Conservation (phyloP, 768 basidiomycete species). For the Hemileccinum impolitum region DNA sequence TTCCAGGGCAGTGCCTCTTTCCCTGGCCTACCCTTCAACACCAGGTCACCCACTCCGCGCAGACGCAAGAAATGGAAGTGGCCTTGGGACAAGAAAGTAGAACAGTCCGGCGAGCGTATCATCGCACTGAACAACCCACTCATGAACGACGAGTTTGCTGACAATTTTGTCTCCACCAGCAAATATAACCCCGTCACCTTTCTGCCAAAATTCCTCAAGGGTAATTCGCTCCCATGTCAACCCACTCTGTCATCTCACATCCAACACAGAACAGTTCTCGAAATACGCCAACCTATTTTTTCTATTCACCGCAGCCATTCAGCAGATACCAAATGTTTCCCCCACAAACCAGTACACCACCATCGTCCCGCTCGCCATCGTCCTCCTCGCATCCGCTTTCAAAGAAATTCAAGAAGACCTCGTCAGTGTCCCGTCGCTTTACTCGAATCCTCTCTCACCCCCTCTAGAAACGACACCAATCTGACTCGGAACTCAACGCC, state of each 20-base stretch:
- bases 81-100: constrained; percentile 77
- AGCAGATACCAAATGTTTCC: constrained; percentile 97
- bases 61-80: constrained; percentile 57
- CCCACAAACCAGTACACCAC: constrained; percentile 96
- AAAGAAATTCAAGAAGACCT: constrained; percentile 96
- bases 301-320: constrained; percentile 94
- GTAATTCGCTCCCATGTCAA: constrained; percentile 42
- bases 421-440: constrained; percentile 26
- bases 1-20: constrained; percentile 46
- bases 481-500: constrained; percentile 88
- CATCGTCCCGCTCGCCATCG: constrained; percentile 83
- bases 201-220: constrained; percentile 87
- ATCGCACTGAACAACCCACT: constrained; percentile 77
- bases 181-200: constrained; percentile 91
- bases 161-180: constrained; percentile 89
- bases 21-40: constrained; percentile 27
- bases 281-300: constrained; percentile 99
- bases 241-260: constrained; percentile 4
- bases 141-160: constrained; percentile 63
- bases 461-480: constrained; percentile 90
- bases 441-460: constrained; percentile 1
- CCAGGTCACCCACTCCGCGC: constrained; percentile 12
- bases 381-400: constrained; percentile 89
- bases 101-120: constrained; percentile 68
- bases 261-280: constrained; percentile 83